These are phyloP conservation scores for Pseudocercospora ulei DNA, from an alignment of 2,329 filamentous ascomycete genomes.

Conservation along the genomic window DNA sequence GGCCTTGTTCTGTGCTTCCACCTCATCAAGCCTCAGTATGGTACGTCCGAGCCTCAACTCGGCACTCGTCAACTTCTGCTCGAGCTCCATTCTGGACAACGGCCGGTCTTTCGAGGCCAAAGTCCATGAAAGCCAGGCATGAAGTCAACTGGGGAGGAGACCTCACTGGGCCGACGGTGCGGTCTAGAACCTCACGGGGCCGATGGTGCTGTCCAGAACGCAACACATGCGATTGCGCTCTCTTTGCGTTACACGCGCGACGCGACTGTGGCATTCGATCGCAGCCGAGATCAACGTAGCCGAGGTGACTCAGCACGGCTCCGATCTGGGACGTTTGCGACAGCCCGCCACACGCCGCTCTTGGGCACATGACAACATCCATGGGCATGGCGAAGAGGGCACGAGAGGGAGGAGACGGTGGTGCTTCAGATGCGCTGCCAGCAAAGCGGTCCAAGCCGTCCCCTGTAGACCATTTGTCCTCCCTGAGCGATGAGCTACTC, in stretches of 20 bases:
- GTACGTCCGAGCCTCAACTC: constrained; percentile 7
- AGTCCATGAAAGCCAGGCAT: neutral
- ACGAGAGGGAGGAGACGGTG: constrained; percentile 28
- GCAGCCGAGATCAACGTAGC: no score
- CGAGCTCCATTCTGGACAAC: constrained; percentile 1
- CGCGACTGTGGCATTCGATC: no score
- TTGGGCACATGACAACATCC: no score
- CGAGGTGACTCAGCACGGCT: no score
- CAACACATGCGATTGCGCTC: no score
- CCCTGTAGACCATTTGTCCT: constrained; percentile 54
- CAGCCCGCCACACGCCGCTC: no score
- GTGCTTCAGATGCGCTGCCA: constrained; percentile 25
- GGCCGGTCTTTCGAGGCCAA: neutral
- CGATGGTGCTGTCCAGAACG: no score
- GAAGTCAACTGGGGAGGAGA: no score
- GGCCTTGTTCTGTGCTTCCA: constrained; percentile 25
- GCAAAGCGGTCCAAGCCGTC: constrained; percentile 41
- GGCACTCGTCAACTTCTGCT: constrained; percentile 8
- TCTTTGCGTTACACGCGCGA: no score
- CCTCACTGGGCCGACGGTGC: no score
- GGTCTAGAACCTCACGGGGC: no score
- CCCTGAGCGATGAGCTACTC: constrained; percentile 76
- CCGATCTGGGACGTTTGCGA: no score
- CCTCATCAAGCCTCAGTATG: constrained; percentile 15
- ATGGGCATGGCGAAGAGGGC: constrained; percentile 35